Evolutionary conservation across 768 basidiomycete genomes (phyloP), one percentile per base, ranked within the genome.

Genomic region (Rhizopogon vulgaris): DNA sequence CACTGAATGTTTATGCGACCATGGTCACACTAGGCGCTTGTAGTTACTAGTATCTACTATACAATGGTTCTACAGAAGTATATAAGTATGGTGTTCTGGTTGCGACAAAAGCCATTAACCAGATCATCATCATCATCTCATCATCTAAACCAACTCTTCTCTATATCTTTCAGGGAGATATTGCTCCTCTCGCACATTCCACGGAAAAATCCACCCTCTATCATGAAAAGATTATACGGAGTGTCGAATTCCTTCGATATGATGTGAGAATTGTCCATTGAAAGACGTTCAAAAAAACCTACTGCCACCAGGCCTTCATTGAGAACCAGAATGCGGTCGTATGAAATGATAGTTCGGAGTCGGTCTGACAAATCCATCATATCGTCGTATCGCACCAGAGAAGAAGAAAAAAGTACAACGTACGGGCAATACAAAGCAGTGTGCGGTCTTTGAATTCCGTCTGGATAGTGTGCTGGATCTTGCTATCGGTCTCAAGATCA

Each of bases 311-410:
- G n/a, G n/a, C n/a, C n/a, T n/a, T n/a, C n/a, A n/a, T n/a, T n/a
- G n/a, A n/a, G n/a, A n/a, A n/a, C n/a, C 38, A 86, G 70, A 41
- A 89, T 83, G 22, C 80, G 71, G 63, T 91, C 86, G 58, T 87
- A 87, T 22, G 65, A 66, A 50, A 76, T 62, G 56, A 81, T 78
- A 1, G 80, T 83, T 48, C 75, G 67, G 25, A 81, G 63, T n/a
- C 80, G 74, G 60, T 80, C 56, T 57, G 30, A 53, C 38, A 11
- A 25, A 12, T 28, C n/a, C n/a, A 17, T 39, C 7, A n/a, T 3
- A 30, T 45, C 18, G 30, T 12, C 39, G 15, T n/a, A 34, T 36
- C 10, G 38, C 24, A 18, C 15, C 14, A 37, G n/a, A n/a, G n/a
- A 15, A 34, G n/a, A 12, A 24, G 6, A 38, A 24, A 14, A 24